A percentile compares a stretch with the other conserved stretches of the same genome.
Evolutionary conservation across 2,329 filamentous ascomycete genomes (phyloP).

Genomic region (Zasmidium citrigriseum): DNA sequence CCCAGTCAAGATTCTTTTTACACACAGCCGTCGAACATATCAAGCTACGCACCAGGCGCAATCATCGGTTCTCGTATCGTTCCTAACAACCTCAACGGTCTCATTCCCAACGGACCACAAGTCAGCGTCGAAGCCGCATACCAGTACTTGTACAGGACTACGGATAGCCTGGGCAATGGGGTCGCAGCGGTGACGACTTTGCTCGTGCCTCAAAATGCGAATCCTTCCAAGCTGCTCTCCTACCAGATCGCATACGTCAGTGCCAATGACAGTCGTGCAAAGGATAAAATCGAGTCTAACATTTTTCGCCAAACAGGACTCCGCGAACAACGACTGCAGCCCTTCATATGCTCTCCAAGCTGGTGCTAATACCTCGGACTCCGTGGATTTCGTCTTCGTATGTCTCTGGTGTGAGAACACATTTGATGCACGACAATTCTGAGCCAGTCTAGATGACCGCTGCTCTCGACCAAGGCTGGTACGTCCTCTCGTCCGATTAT

Average conservation of each 20-base stretch:
- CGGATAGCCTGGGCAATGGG: constrained; percentile 13
- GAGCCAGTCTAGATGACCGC: constrained; percentile 5
- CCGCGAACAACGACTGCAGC: constrained; percentile 29
- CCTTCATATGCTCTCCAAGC: constrained; percentile 35
- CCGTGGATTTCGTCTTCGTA: constrained; percentile 1
- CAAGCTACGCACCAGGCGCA: background rate
- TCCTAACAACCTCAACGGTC: constrained; percentile 3
- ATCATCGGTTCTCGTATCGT: constrained; percentile 1
- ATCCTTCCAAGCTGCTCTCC: constrained; percentile 11
- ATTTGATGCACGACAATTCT: background rate
- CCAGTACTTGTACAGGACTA: constrained; percentile 20
- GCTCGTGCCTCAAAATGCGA: constrained; percentile 15
- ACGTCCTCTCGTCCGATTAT: constrained; percentile 49
- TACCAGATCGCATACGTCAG: constrained; percentile 31
- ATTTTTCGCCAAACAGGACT: background rate
- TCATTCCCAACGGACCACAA: background rate
- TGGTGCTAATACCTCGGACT: constrained; percentile 1
- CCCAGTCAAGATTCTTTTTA: constrained; percentile 8
- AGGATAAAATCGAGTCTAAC: background rate
- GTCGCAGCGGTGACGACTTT: constrained; percentile 21
- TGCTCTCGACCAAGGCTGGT: constrained; percentile 45
- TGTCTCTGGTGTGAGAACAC: background rate
- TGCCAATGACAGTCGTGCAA: background rate
- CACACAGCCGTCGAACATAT: background rate
- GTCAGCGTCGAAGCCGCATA: constrained; percentile 5